These are phyloP conservation scores for Cryptococcus deneoformans DNA, from an alignment of 1,284 basidiomycete species.

Conservation along the genomic window DNA sequence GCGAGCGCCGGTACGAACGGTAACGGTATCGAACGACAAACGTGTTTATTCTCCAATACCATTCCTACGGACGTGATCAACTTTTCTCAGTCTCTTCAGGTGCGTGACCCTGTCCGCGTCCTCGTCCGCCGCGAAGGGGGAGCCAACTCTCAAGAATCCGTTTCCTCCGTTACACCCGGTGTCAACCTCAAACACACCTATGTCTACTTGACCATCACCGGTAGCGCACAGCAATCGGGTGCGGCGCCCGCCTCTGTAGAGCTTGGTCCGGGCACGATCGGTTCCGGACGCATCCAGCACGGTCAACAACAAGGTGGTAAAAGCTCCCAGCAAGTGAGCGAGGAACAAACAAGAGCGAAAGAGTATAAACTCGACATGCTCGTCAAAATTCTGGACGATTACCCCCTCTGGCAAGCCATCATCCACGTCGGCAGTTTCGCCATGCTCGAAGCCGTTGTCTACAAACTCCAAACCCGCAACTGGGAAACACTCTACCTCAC, in stretches of 20 bases:
- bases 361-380: conserved; percentile 98
- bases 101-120: conserved; percentile 92
- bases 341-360: conserved; percentile 81
- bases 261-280: conserved; percentile 77
- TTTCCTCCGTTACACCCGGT: conserved; percentile 53
- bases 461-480: conserved; percentile 75
- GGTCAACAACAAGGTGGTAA: conserved; percentile 38
- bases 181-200: conserved; percentile 85
- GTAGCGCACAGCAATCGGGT: conserved; percentile 66
- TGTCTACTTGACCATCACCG: conserved; percentile 86
- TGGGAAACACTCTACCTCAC: conserved; percentile 77
- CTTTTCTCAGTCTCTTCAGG: conserved; percentile 57
- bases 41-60: conserved; percentile 80
- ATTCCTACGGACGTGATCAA: conserved; percentile 55
- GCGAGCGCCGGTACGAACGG: background rate
- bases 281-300: conserved; percentile 62
- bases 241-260: conserved; percentile 48
- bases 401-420: conserved; percentile 64
- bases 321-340: conserved; percentile 54
- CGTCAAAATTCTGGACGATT: conserved; percentile 87
- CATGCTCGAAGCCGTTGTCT: conserved; percentile 75
- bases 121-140: conserved; percentile 92
- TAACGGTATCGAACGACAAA: conserved; percentile 69
- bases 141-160: conserved; percentile 47
- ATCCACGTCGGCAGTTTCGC: conserved; percentile 86